Base-by-base conservation (phyloP, 2,329 filamentous ascomycete species). In the Fusarium denticulatum region DNA sequence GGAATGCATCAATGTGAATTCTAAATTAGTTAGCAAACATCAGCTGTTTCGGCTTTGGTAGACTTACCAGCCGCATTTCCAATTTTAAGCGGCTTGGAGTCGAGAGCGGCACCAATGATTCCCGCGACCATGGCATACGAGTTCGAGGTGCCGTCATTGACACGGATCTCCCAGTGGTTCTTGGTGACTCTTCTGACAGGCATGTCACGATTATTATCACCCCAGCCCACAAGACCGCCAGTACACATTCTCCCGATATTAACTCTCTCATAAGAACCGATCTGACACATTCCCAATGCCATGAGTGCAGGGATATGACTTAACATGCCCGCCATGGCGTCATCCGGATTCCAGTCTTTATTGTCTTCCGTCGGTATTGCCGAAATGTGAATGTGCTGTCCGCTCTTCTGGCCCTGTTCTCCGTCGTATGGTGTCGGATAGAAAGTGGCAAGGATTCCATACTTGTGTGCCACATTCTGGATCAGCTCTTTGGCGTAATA, bases 331-430 rank as follows among this genome's bases (percentile, higher is more conserved):
- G 40, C 65, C 47, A 68, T 34, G 2, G 26, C n/a, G 4, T 13
- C 18, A 6, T 68, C 65, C 0, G 65, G 42, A 1, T 68, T 32
- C 65, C 65, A 68, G 5, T 12, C 10, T 12, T 30, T 26, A 1
- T 39, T 34, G 2, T 49, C 12, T 3, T 6, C 14, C 0, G 2
- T 7, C 2, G 61, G 9, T 7, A n/a, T n/a, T 14, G 56, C 47
- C 1, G 65, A 68, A 5, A 68, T 68, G 8, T 68, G 65, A 32
- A 68, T 68, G 1, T 68, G 65, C 11, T 68, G 64, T 4, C 64
- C 64, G 18, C 14, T 68, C n/a, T 62, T 53, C 22, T 62, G 65
- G 1, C 65, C 65, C 1, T 49, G 24, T 6, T 53, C 42, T 10
- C 36, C 65, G 3, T 43, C 47, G 3, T 39, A 68, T 1, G 65